Base-by-base conservation (phyloP, 1,139 yeast genomes). In the Yamadazyma siamensis region DNA sequence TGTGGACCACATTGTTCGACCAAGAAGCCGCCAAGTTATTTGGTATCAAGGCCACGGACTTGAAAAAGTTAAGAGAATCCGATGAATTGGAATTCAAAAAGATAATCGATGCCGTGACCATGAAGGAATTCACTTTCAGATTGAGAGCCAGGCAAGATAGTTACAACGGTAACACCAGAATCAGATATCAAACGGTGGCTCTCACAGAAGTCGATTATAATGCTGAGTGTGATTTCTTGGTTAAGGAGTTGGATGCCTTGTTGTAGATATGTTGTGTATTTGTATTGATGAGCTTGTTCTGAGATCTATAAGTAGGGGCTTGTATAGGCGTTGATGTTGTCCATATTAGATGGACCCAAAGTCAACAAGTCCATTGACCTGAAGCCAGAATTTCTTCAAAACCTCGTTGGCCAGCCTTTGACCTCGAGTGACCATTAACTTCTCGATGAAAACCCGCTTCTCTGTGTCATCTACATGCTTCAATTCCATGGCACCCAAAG, bases 1-100 rank as follows among this genome's bases (percentile, higher is more conserved):
- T 88, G 39, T 88, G 96, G 95, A 63, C 85, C 21, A 82, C 95
- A 0, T 66, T 85, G 34, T 94, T 94, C 52, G 95, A 91, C 54
- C 91, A 82, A 21, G 84, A 82, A 43, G 97, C 94, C 1, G 69
- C 66, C 28, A 65, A 67, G 41, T 59, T 94, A 28, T 60, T 91
- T 33, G 91, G 88, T 3, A 59, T 68, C 26, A 59, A 77, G 20
- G 98, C 97, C 1, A 69, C 75, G 27, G 87, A 83, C 28, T 59
- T 89, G 39, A 58, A 71, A 33, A 64, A 65, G 27, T 49, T 77
- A 41, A 73, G 73, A 49, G 54, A 56, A n/a, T 61, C 59, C 20
- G 73, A 71, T 29, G 69, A 68, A 12, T 60, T 53, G 3, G 63
- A 65, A 30, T 74, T 80, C 43, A 61, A 68, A 21, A 67, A 70